Evolutionary conservation across 371 early-diverging fungal genomes (phyloP).

Genomic region (Lichtheimia corymbifera): DNA sequence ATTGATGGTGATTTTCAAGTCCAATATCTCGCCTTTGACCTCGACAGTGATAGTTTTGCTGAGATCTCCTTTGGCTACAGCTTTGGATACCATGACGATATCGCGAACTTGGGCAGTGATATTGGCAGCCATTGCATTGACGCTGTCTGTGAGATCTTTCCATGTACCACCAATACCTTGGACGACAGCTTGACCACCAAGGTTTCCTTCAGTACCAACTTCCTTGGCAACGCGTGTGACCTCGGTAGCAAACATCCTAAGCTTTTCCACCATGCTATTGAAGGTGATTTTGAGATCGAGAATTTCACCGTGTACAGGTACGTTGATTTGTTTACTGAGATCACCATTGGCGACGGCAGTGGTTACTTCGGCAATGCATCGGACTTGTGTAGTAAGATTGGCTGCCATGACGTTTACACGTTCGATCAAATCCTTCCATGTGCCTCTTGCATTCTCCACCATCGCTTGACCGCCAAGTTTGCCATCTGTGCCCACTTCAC

Average conservation of each 20-base stretch:
- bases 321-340: conserved; percentile 37
- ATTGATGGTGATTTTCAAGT: conserved; percentile 22
- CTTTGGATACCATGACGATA: conserved; percentile 57
- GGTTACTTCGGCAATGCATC: conserved; percentile 56
- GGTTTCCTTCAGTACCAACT: conserved; percentile 56
- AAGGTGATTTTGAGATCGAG: conserved; percentile 35
- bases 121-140: conserved; percentile 55
- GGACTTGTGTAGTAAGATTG: conserved; percentile 61
- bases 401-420: conserved; percentile 62
- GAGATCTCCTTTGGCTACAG: conserved; percentile 61
- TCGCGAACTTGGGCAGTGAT: conserved; percentile 57
- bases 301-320: conserved; percentile 39
- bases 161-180: conserved; percentile 51
- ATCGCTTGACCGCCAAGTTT: conserved; percentile 43
- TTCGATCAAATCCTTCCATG: conserved; percentile 63
- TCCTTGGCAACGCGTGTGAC: conserved; percentile 44
- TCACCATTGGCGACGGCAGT: conserved; percentile 58
- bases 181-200: conserved; percentile 44
- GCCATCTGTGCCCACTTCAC: conserved; percentile 58
- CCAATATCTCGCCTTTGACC: conserved; percentile 25
- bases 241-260: conserved; percentile 43
- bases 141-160: conserved; percentile 56
- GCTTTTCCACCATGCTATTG: conserved; percentile 53
- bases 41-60: conserved; percentile 67
- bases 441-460: conserved; percentile 56